Conservation (phyloP, 2,329 filamentous ascomycete species). For the Xylariomycetidae sp. region DNA sequence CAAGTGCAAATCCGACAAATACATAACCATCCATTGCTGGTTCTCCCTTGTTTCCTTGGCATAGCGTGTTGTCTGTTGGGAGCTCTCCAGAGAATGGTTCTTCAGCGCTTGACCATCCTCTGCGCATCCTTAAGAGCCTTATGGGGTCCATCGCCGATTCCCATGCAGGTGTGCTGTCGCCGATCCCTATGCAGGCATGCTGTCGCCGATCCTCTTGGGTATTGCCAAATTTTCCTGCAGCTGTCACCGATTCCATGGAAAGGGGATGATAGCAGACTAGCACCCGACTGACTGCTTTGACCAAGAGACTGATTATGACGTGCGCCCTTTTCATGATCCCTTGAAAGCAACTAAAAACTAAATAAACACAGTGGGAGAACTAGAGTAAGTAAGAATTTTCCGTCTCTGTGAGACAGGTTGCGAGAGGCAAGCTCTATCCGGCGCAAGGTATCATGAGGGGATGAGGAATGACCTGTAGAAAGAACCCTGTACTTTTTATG, state of each 20-base stretch:
- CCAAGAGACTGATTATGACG: neutral
- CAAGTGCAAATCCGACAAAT: neutral
- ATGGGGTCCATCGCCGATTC: too few species aligned
- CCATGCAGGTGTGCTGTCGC: too few species aligned
- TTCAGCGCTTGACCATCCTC: neutral
- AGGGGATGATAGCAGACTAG: neutral
- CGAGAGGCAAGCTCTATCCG: conserved; percentile 27
- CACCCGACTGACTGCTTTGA: neutral
- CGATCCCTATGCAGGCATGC: too few species aligned
- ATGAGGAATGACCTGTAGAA: conserved; percentile 32
- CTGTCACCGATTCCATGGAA: neutral
- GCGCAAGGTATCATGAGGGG: conserved; percentile 39
- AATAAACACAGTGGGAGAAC: neutral
- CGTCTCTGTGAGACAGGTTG: conserved; percentile 23
- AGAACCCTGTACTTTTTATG: conserved; percentile 35
- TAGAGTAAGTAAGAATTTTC: conserved; percentile 13
- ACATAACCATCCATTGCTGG: too few species aligned
- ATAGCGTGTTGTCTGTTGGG: too few species aligned
- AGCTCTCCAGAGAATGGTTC: conserved; percentile 4
- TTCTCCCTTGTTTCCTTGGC: too few species aligned
- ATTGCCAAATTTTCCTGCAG: too few species aligned
- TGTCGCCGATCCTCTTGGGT: too few species aligned
- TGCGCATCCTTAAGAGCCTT: too few species aligned
- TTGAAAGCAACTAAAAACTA: neutral
- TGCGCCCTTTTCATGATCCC: neutral